Evolutionary conservation across 306 rosid species (phyloP).

Genomic region (Inga oerstediana): DNA sequence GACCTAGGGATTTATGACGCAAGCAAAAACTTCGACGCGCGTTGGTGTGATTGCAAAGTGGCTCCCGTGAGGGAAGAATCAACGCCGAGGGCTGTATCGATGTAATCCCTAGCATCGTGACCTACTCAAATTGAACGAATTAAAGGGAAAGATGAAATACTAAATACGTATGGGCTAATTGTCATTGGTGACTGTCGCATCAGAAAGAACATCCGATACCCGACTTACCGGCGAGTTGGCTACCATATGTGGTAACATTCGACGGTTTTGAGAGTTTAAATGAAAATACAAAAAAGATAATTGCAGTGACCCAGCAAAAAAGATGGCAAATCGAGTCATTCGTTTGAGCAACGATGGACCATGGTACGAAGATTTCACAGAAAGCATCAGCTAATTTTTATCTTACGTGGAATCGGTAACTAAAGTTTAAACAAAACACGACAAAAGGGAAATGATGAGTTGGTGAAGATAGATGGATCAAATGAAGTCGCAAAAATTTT

Average conservation of each 20-base stretch:
- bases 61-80: conserved; percentile 21
- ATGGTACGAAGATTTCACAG: background rate
- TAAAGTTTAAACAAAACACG: background rate
- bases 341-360: background rate
- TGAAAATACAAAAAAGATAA: background rate
- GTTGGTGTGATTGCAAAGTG: conserved; percentile 22
- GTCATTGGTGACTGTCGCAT: background rate
- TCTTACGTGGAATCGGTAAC: background rate
- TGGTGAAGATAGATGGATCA: background rate
- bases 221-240: no score
- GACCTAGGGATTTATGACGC: background rate
- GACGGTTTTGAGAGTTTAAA: background rate
- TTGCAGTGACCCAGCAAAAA: background rate
- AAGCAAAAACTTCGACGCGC: conserved; percentile 19
- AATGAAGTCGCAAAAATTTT: background rate
- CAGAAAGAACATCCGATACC: background rate
- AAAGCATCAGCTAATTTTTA: background rate
- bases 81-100: conserved; percentile 3
- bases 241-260: background rate
- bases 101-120: conserved; percentile 30
- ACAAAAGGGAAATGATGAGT: background rate
- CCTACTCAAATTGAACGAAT: conserved; percentile 13
- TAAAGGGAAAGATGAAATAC: background rate
- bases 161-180: background rate
- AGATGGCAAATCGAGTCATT: background rate